phyloP scores from a whole-genome alignment of 1,139 yeast species.

The Sugiyamaella neomexicana region DNA sequence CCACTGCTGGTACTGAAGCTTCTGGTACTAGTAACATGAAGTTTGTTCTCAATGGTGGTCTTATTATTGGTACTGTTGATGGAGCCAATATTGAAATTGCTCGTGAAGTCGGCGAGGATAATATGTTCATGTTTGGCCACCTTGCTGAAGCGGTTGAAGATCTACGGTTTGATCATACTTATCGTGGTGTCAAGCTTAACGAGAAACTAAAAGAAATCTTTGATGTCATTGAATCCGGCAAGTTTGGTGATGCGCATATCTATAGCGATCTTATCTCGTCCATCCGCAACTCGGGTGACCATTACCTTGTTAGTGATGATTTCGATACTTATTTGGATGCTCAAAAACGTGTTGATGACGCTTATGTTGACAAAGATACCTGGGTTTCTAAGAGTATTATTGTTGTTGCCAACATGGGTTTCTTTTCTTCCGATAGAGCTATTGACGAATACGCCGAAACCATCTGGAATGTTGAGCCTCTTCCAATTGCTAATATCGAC shows the following conservation, averaged over 20 bases:
- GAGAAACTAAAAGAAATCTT: constrained; percentile 67
- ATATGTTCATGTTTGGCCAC: constrained; percentile 88
- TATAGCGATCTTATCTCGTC: constrained; percentile 69
- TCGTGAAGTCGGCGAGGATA: constrained; percentile 89
- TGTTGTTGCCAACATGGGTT: constrained; percentile 92
- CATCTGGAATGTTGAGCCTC: constrained; percentile 88
- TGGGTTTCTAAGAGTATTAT: constrained; percentile 78
- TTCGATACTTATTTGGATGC: constrained; percentile 84
- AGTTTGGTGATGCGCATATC: constrained; percentile 70
- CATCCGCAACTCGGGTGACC: constrained; percentile 66
- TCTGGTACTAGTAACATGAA: constrained; percentile 97
- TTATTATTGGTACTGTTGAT: constrained; percentile 92
- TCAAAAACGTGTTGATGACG: constrained; percentile 71
- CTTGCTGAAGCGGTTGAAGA: constrained; percentile 88
- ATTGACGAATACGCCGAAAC: constrained; percentile 90
- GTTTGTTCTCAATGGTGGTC: constrained; percentile 90
- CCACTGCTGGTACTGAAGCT: constrained; percentile 98
- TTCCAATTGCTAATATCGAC: constrained; percentile 22
- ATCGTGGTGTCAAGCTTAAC: constrained; percentile 46
- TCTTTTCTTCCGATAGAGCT: constrained; percentile 88
- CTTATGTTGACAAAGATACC: constrained; percentile 60
- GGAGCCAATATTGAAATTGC: constrained; percentile 97
- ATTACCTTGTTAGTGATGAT: constrained; percentile 85
- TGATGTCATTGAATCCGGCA: constrained; percentile 63
- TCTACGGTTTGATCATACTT: constrained; percentile 71